Evolutionary conservation across 1,284 basidiomycete genomes (phyloP).

Genomic region (Leccinum pallidistipes): DNA sequence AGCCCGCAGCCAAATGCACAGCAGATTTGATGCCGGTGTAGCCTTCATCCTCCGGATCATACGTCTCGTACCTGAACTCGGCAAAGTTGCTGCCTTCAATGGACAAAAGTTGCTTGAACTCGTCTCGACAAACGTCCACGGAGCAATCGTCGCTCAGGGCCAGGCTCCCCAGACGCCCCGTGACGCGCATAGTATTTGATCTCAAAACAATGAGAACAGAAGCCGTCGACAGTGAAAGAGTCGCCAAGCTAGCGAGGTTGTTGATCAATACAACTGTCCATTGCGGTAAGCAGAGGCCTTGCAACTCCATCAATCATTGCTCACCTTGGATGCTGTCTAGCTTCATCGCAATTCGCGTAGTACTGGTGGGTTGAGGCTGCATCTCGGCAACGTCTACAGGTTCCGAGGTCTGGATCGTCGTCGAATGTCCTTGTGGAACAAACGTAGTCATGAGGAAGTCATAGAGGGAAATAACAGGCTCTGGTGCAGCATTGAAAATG

Average conservation of each 20-base stretch:
- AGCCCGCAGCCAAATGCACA: constrained; percentile 85
- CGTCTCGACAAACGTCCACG: constrained; percentile 52
- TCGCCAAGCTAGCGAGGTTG: constrained; percentile 73
- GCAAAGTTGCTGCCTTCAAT: constrained; percentile 97
- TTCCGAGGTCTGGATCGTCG: constrained; percentile 13
- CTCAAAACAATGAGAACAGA: constrained; percentile 83
- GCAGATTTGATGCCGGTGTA: constrained; percentile 88
- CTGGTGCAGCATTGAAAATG: constrained; percentile 87
- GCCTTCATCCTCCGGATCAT: constrained; percentile 66
- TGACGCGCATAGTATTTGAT: constrained; percentile 76
- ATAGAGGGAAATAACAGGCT: constrained; percentile 90
- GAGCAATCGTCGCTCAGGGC: constrained; percentile 81
- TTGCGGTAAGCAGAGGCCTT: constrained; percentile 12
- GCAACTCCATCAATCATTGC: constrained; percentile 1
- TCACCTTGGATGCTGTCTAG: constrained; percentile 85
- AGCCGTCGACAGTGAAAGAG: constrained; percentile 89
- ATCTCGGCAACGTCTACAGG: constrained; percentile 8
- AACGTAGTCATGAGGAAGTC: constrained; percentile 99
- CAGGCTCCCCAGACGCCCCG: constrained; percentile 85
- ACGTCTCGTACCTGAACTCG: constrained; percentile 95
- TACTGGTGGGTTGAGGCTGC: constrained; percentile 42
- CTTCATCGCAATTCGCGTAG: constrained; percentile 84
- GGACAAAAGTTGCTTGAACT: constrained; percentile 88
- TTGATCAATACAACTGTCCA: constrained; percentile 81
- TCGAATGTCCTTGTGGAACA: constrained; percentile 50